Evolutionary conservation across 176 grass and related monocot species (phyloP).

Genomic region (Aegilops tauschii): DNA sequence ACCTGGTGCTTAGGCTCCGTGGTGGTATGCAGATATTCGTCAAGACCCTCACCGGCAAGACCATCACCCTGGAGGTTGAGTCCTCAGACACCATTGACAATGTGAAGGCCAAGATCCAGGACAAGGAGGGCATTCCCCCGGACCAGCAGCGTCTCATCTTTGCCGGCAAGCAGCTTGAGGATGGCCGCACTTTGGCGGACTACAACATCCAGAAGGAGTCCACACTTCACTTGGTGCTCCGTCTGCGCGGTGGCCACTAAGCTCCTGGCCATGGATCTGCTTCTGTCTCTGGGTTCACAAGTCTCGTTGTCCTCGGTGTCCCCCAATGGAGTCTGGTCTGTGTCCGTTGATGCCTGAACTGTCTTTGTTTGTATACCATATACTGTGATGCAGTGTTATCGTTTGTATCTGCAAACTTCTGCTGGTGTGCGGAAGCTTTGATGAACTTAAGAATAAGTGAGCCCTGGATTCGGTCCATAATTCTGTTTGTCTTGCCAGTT

Average conservation of each 20-base stretch:
- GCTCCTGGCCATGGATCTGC: too few species aligned
- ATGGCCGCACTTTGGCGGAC: conserved; percentile 73
- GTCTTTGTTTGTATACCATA: too few species aligned
- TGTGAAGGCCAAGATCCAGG: conserved; percentile 59
- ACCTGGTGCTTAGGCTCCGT: conserved; percentile 42
- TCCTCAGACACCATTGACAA: conserved; percentile 55
- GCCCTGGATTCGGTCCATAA: too few species aligned
- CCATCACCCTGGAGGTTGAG: conserved; percentile 68
- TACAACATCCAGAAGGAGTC: conserved; percentile 97
- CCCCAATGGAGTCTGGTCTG: too few species aligned
- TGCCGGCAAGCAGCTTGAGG: conserved; percentile 86
- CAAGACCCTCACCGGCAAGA: conserved; percentile 69
- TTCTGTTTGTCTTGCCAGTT: too few species aligned
- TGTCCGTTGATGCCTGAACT: too few species aligned
- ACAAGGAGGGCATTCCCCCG: conserved; percentile 66
- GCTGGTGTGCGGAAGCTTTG: too few species aligned
- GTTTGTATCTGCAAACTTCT: too few species aligned
- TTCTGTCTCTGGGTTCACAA: too few species aligned
- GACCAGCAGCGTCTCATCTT: conserved; percentile 91
- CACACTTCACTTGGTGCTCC: conserved; percentile 60
- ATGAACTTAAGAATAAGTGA: too few species aligned
- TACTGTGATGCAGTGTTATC: too few species aligned
- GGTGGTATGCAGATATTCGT: conserved; percentile 81
- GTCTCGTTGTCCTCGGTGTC: too few species aligned
- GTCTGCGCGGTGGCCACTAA: not conserved